phyloP scores from a whole-genome alignment of 1,139 yeast species.

The Williopsis jadinii region DNA sequence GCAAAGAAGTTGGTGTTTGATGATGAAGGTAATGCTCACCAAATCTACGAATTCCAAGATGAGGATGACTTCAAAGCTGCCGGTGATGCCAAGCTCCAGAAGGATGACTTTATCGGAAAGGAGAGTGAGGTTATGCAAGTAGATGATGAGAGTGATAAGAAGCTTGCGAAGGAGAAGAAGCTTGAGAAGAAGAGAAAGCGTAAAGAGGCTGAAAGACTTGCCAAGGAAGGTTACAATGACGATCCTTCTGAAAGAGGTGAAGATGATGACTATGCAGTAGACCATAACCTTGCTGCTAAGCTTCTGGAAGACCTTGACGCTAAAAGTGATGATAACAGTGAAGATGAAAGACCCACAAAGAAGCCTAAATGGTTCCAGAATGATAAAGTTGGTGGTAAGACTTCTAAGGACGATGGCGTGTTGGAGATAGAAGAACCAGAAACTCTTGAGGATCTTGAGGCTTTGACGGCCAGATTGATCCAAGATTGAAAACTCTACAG shows the following conservation, averaged over 20 bases:
- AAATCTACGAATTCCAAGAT: conserved; percentile 82
- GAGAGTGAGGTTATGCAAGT: conserved; percentile 64
- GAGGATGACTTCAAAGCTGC: conserved; percentile 77
- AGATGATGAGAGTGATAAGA: conserved; percentile 75
- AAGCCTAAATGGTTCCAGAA: conserved; percentile 58
- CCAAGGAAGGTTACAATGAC: conserved; percentile 30
- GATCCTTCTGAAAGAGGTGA: conserved; percentile 27
- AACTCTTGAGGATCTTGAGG: conserved; percentile 89
- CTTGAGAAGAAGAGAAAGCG: conserved; percentile 87
- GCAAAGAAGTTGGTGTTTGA: conserved; percentile 82
- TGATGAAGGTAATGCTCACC: conserved; percentile 90
- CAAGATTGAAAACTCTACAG: not conserved
- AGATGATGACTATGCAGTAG: conserved; percentile 15
- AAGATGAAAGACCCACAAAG: conserved; percentile 42
- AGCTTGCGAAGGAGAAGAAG: conserved; percentile 72
- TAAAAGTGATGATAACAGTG: conserved; percentile 16
- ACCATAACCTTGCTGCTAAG: conserved; percentile 14
- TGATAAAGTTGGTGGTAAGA: conserved; percentile 32
- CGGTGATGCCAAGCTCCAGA: conserved; percentile 71
- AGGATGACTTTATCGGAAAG: conserved; percentile 53
- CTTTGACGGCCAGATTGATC: conserved; percentile 65
- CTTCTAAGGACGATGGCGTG: conserved; percentile 31
- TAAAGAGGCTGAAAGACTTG: conserved; percentile 70
- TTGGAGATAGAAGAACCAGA: conserved; percentile 84
- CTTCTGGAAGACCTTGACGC: conserved; percentile 9